Base-by-base conservation (phyloP, 768 basidiomycete species). In the Trametes cubensis region DNA sequence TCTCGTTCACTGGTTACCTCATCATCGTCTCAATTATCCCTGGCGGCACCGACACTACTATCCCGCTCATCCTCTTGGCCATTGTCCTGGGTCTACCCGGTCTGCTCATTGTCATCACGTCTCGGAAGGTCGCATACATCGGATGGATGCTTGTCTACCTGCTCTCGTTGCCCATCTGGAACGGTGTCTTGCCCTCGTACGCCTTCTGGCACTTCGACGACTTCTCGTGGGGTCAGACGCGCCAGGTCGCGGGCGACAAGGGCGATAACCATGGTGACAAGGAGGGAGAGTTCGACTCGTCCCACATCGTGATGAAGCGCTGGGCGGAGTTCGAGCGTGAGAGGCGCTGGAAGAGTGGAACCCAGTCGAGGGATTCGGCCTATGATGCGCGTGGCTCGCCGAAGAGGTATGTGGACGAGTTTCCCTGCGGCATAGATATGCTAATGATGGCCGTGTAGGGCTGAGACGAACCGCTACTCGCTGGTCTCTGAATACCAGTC, bases 151-250 rank as follows among this genome's bases (percentile, higher is more conserved):
- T 96, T 61, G 79, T 97, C 48, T 98, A 99, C 72, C 85, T 99
- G 14, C 41, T 94, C 58, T 96, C 95, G 8, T 80, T 98, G 28
- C 95, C 96, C 3, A 85, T 98, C 51, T 99, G 97, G 97, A 98
- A 98, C 79, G 94, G 95, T 69, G 80, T 97, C 60, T 82, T 98
- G 2, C 96, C 96, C 1, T 88, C 92, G 3, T 99, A 99, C 75
- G 85, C 95, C n/a, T 98, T 91, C 78, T 95, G 95, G 92, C 95
- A 98, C 76, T 96, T 99, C 75, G 97, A 98, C 72, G 97, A 98
- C 81, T 98, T 93, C 78, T 93, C 91, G 23, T 95, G 94, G 94
- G 97, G 97, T 77, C 89, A 95, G 77, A 98, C 97, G 39, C 83
- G 97, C 63, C 88, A 85, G 76, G 55, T 89, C 63, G 81, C 84